Conservation (phyloP, 1,139 yeast genomes). For the Geotrichum histeridarum region DNA sequence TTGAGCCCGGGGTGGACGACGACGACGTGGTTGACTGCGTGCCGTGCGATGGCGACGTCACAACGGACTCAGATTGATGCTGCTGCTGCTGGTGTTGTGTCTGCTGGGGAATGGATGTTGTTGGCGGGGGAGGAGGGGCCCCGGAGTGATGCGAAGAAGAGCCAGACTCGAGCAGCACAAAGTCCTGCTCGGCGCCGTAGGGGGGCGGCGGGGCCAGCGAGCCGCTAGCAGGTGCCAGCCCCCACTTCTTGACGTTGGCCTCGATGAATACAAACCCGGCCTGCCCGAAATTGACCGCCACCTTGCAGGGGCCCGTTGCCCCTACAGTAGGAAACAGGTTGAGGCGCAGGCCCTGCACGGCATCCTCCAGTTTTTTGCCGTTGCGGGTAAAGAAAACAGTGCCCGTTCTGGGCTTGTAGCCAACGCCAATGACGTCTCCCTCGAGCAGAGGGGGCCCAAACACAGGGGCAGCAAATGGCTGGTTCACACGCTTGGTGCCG, state of each 20-base stretch:
- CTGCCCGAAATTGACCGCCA: conserved; percentile 85
- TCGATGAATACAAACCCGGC: conserved; percentile 90
- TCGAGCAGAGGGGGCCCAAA: conserved; percentile 69
- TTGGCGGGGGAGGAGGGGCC: background rate
- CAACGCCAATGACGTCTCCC: conserved; percentile 91
- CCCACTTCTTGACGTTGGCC: conserved; percentile 90
- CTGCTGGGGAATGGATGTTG: background rate
- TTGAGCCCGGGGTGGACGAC: too few relatives aligned
- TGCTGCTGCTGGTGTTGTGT: conserved; percentile 4
- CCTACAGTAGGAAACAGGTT: conserved; percentile 92
- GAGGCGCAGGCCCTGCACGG: conserved; percentile 68
- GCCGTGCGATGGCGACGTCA: background rate
- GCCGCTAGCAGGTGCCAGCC: conserved; percentile 75
- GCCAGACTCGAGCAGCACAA: conserved; percentile 38
- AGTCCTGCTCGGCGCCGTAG: conserved; percentile 49
- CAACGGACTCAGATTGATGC: background rate
- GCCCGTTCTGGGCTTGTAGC: conserved; percentile 75
- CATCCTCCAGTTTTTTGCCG: conserved; percentile 82
- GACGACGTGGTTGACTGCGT: too few relatives aligned
- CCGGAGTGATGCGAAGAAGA: conserved; percentile 12
- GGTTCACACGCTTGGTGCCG: conserved; percentile 75
- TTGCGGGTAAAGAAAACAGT: conserved; percentile 84
- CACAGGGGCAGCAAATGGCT: conserved; percentile 66
- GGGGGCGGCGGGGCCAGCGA: conserved; percentile 73
- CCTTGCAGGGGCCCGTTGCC: conserved; percentile 63